Evolutionary conservation across 1,284 basidiomycete species (phyloP), one percentile per base, ranked within the genome.

Genomic region (Heterobasidion irregulare): DNA sequence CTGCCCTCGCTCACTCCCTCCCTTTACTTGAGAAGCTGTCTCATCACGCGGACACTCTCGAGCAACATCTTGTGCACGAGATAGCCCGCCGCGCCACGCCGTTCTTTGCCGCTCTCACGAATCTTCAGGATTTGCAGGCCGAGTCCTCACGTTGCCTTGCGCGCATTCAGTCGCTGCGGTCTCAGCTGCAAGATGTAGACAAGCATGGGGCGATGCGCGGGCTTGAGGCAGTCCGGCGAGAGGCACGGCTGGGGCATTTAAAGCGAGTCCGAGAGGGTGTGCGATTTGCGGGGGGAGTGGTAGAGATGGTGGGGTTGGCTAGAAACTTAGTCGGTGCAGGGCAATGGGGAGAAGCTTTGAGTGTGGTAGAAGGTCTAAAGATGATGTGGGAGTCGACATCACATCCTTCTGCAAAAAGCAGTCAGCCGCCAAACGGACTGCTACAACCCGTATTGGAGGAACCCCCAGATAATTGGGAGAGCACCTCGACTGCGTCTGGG

Each of bases 61-160:
- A 99, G 66, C 86, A 94, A 60, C 95, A 99, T 67, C 87, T 99
- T 54, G 84, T 97, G 13, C 85, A 86, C 62, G 96, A 98, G 71
- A 97, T 99, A 55, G 89, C 91, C 7, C 74, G 89, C 9, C 88
- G 95, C 5, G 93, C 93, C 0, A 83, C 91, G 0, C 94, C 93
- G 2, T 99, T 99, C 80, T 99, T 99, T 66, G 90, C 94, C 1
- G 97, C 96, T 1, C 81, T 99, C 19, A 84, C 92, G 8, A 98
- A 98, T 67, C 77, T 99, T 10, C 92, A 98, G 65, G 89, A 94
- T 60, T 80, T 99, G 6, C 91, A 94, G 64, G 83, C 89, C 6
- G 93, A 98, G 67, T 94, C 93, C 0, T 80, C 86, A 38, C 82
- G 86, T 34, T 96, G 94, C 64, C 75, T 98, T 5, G 70, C 75